A percentile compares a stretch with the other conserved stretches of the same genome.
phyloP scores from a whole-genome alignment of 371 early-diverging fungal species.

The Mortierella polycephala region DNA sequence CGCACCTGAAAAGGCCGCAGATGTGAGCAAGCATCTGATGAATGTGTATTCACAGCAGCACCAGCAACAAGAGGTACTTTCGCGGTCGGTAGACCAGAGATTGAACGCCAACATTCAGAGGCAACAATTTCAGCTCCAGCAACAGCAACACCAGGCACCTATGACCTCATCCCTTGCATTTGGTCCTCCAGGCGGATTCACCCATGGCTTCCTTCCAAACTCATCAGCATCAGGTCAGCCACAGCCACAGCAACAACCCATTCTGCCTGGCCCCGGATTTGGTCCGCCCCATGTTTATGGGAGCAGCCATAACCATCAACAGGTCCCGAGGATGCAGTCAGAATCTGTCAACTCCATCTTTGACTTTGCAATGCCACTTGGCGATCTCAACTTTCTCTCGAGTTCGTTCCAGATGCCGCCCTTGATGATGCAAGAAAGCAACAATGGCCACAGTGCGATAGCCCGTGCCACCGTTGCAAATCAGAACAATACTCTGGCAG shows the following conservation, averaged over 20 bases:
- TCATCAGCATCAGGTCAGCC: constrained; percentile 22
- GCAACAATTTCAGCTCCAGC: constrained; percentile 36
- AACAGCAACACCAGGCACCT: constrained; percentile 35
- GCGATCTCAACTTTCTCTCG: constrained; percentile 48
- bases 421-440: constrained; percentile 24
- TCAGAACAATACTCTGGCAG: too few species aligned
- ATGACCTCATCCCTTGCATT: constrained; percentile 38
- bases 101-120: constrained; percentile 38
- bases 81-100: constrained; percentile 27
- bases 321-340: constrained; percentile 14
- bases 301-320: constrained; percentile 23
- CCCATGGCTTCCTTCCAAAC: constrained; percentile 1
- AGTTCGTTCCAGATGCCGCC: constrained; percentile 51
- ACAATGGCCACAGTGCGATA: not conserved
- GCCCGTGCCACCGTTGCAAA: too few species aligned
- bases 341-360: constrained; percentile 42
- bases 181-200: constrained; percentile 30
- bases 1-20: not conserved
- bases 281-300: constrained; percentile 40
- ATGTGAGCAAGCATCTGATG: constrained; percentile 29
- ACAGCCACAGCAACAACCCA: constrained; percentile 10
- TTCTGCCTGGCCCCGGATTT: constrained; percentile 17
- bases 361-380: constrained; percentile 52
- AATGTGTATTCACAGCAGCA: constrained; percentile 36
- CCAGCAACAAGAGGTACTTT: constrained; percentile 30